Evolutionary conservation across 1,284 basidiomycete species (phyloP), one percentile per base, ranked within the genome.

Genomic region (Xerocomus nothofagi): DNA sequence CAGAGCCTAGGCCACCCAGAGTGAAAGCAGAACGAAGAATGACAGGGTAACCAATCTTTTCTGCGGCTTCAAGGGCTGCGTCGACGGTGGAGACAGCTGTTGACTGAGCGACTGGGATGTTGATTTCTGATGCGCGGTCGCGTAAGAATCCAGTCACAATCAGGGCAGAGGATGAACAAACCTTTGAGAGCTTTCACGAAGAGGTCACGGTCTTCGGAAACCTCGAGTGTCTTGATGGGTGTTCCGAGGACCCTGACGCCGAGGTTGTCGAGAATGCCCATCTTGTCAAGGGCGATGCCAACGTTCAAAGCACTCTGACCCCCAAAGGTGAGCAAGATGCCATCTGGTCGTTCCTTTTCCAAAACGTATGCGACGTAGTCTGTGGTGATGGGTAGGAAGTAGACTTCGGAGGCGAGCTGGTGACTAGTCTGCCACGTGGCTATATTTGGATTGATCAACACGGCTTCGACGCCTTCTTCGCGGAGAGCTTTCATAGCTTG

Each of bases 321-420:
- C 71, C 97, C 97, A 63, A 99, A 99, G 8, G 97, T 99, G 55
- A 99, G 82, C 29, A 99, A 78, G 57, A 99, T 92, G 58, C 97
- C 97, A 66, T 99, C 97, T 1, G 97, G 97, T 11, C 94, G 81
- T 73, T 99, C 97, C 76, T 97, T 97, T 75, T 99, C 96, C 66
- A 99, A 79, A 17, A 99, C 93, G 67, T 98, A 98, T 57, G 96
- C 95, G 53, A 99, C 97, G 72, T 98, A 98, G 71, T 99, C 97
- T 48, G 93, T 77, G 0, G 96, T 98, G 65, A 99, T 88, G 51
- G 97, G 97, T 41, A 99, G 75, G 75, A 98, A 99, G 76, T 99
- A 99, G 62, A 99, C 93, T 69, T 98, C 91, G 15, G 87, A 89
- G 29, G 97, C 97, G 54, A 99, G 81, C 68, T 98, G 85, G 70